These are phyloP conservation scores for Acorus calamus DNA, from an alignment of 106 monocot species.

Conservation along the genomic window DNA sequence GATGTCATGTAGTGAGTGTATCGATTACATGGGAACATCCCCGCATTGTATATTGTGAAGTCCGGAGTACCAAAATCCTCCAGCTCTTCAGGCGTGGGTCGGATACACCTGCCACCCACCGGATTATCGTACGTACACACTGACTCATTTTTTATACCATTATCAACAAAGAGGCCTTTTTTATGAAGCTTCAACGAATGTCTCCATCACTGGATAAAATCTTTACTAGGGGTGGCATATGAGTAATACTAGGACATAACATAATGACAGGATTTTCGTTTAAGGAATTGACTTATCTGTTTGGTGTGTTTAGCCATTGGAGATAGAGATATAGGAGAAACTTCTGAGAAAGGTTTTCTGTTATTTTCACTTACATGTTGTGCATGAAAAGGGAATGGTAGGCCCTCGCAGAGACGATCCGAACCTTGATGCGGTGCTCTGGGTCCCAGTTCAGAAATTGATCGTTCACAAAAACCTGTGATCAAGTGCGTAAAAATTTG, in stretches of 20 bases:
- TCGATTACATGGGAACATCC: slow-evolving; percentile 92
- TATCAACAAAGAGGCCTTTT: no score
- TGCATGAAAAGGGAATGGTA: slow-evolving; percentile 99
- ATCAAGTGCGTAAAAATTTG: no score
- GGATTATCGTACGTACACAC: slow-evolving; percentile 23
- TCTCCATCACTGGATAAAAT: no score
- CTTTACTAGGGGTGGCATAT: no score
- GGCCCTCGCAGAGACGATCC: slow-evolving; percentile 93
- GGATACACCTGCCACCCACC: slow-evolving; percentile 79
- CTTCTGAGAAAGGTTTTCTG: slow-evolving; percentile 4
- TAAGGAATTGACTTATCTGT: slow-evolving; percentile 52
- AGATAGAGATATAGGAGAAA: slow-evolving; percentile 6
- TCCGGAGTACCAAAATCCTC: slow-evolving; percentile 89
- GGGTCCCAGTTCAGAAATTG: slow-evolving; percentile 98
- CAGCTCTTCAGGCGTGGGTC: slow-evolving; percentile 85
- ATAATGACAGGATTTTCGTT: slow-evolving; percentile 15
- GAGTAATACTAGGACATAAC: no score
- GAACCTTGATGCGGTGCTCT: slow-evolving; percentile 84
- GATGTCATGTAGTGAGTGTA: slow-evolving; percentile 99
- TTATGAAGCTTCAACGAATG: no score
- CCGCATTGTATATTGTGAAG: slow-evolving; percentile 97
- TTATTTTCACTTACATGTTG: slow-evolving; percentile 74
- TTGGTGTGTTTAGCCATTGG: not conserved
- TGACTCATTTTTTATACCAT: no score
- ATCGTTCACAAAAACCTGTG: slow-evolving; percentile 93